phyloP scores from a whole-genome alignment of 129 eudicot species.

The Silybum marianum region DNA sequence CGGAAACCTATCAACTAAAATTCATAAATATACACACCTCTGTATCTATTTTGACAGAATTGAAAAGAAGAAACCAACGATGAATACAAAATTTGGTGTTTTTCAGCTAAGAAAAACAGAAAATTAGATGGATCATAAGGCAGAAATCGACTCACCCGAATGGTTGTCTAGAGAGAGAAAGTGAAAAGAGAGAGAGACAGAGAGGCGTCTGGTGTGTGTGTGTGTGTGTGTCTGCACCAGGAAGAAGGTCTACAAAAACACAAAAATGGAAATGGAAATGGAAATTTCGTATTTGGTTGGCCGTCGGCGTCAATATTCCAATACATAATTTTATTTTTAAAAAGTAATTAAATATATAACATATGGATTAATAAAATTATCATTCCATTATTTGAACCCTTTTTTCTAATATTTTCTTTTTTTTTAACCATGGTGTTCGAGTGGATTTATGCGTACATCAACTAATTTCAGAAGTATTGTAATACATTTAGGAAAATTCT shows the following conservation, averaged over 20 bases:
- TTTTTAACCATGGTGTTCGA: no score
- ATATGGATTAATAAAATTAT: no score
- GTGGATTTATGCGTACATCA: no score
- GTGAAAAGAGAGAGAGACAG: slow-evolving; percentile 33
- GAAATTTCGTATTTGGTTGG: slow-evolving; percentile 45
- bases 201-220: slow-evolving; percentile 35
- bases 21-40: not conserved
- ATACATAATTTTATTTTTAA: slow-evolving; percentile 21
- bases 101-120: slow-evolving; percentile 9
- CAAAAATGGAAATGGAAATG: slow-evolving; percentile 9
- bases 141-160: slow-evolving; percentile 29
- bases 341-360: no score
- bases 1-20: not conserved
- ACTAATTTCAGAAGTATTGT: no score
- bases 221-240: slow-evolving; percentile 39
- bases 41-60: slow-evolving; percentile 8
- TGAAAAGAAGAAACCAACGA: not conserved
- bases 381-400: no score
- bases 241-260: slow-evolving; percentile 41
- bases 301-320: slow-evolving; percentile 36
- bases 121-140: slow-evolving; percentile 8
- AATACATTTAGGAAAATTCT: no score
- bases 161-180: slow-evolving; percentile 35
- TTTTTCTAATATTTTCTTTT: no score
- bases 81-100: not conserved